These are phyloP conservation scores for Colletotrichum truncatum DNA, from an alignment of 2,329 filamentous ascomycete genomes.

Conservation along the genomic window DNA sequence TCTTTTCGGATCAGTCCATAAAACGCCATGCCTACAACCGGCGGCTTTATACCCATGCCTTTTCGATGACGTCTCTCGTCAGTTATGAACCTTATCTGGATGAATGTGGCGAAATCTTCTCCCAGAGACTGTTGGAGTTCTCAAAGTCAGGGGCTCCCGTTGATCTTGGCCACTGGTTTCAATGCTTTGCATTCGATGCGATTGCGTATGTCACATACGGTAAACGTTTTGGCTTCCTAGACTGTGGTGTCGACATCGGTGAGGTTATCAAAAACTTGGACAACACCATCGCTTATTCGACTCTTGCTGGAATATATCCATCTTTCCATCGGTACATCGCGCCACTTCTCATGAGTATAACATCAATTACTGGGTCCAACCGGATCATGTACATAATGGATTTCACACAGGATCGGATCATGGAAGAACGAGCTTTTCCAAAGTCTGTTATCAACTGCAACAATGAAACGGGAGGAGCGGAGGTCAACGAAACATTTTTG, in stretches of 20 bases:
- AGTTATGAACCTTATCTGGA: slow-evolving; percentile 60
- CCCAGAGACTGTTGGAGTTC: slow-evolving; percentile 46
- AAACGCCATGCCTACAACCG: slow-evolving; percentile 46
- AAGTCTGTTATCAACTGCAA: slow-evolving; percentile 20
- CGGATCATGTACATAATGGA: slow-evolving; percentile 34
- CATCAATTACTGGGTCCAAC: slow-evolving; percentile 29
- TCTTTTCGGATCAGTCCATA: slow-evolving; percentile 45
- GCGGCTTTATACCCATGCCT: slow-evolving; percentile 52
- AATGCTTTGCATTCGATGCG: slow-evolving; percentile 60
- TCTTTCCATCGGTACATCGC: slow-evolving; percentile 47
- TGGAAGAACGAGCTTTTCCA: slow-evolving; percentile 34
- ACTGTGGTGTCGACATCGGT: slow-evolving; percentile 53
- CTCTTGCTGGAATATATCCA: slow-evolving; percentile 51
- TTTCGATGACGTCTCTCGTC: slow-evolving; percentile 57
- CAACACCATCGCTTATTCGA: slow-evolving; percentile 44
- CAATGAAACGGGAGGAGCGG: slow-evolving; percentile 17
- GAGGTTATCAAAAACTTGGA: slow-evolving; percentile 51
- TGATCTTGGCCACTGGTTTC: slow-evolving; percentile 53
- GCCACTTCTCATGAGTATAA: slow-evolving; percentile 38
- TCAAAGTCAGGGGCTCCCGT: slow-evolving; percentile 39
- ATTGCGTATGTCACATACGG: slow-evolving; percentile 59
- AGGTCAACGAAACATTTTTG: slow-evolving; percentile 46
- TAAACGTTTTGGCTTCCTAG: slow-evolving; percentile 52
- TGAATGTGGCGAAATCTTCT: slow-evolving; percentile 52
- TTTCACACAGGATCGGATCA: slow-evolving; percentile 43